Evolutionary conservation across 2,329 filamentous ascomycete species (phyloP), one percentile per base, ranked within the genome.

Genomic region (Botrytis aclada): DNA sequence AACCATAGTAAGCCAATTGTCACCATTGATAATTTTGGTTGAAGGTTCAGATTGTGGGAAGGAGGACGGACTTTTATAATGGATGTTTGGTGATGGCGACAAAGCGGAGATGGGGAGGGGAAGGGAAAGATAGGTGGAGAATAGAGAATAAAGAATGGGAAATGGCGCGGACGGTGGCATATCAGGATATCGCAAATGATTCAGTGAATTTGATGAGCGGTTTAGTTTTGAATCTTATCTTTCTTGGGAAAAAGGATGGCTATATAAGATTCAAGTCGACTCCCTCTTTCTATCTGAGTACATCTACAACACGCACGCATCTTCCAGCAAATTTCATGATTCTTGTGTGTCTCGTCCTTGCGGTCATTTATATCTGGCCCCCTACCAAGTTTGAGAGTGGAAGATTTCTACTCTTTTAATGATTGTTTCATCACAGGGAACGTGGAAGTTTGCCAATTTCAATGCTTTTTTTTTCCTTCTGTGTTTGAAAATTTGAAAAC

Each of bases 341-440:
- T 45, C 43, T 4, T 4, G 43, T 51, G 25, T 25, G 10, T n/a
- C 6, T n/a, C 10, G 14, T 45, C 1, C 25, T n/a, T 51, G 0
- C 1, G 12, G 25, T 12, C 5, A 5, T 25, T 51, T 12, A 10
- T n/a, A 25, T 25, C n/a, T n/a, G 5, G 10, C 10, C n/a, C n/a
- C 1, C 47, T 51, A n/a, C 25, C 8, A 0, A 4, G 43, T 10
- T 47, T 47, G 20, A 10, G 3, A 22, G 8, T 47, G 45, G 45
- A 47, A 22, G 8, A 47, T 47, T 47, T 1, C 3, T 10, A 22
- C 3, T 25, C 20, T 47, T 22, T 47, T 1, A 4, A 22, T 1
- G 20, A 47, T 0, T 3, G 4, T 25, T 8, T 8, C 4, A 18
- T 18, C 7, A 29, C 1, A 8, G 6, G 3, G 0, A 4, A 29